Evolutionary conservation across 768 basidiomycete genomes (phyloP), one percentile per base, ranked within the genome.

Genomic region (Termitomyces sp.): DNA sequence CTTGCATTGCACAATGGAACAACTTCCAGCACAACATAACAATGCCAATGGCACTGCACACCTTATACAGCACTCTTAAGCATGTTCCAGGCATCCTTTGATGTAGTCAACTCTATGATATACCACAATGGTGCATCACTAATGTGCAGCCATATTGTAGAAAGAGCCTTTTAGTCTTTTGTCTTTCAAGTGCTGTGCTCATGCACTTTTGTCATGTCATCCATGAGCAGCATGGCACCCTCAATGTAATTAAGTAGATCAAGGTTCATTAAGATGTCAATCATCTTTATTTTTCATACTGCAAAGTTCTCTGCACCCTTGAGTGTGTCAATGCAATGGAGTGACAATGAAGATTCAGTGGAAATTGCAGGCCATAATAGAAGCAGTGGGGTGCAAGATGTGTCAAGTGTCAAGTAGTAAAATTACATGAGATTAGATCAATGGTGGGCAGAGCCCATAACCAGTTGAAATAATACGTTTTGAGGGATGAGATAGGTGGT

Each of bases 11-110:
- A 63, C 54, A n/a, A 3, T 66, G 61, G 41, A 63, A 68, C 54
- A 75, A 56, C 49, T 69, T 67, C 17, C 72, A 61, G 27, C 64
- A 63, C 29, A 65, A 54, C 14, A 59, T 54, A 0, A 73, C 58
- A 17, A 73, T 62, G 5, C 67, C 67, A 5, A 71, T 58, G 9
- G 68, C 53, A 6, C 73, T 72, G 29, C 59, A 54, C 4, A 65
- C 54, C 59, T 71, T 68, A 49, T 69, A 71, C 32, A 69, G 69
- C 1, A 59, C 56, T n/a, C n/a, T 53, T 49, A 17, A 77, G 60
- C 21, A 62, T 57, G 25, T 59, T 52, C 71, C 73, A 75, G 17
- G 69, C 67, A 5, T 65, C 64, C 1, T 58, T 70, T 65, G 32
- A 77, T 63, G 42, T 37, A 3, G 12, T 37, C 12, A 14, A 37